Evolutionary conservation across 192 early-diverging fungal species (phyloP), one percentile per base, ranked within the genome.

Genomic region (Backusella parvicylindrica): DNA sequence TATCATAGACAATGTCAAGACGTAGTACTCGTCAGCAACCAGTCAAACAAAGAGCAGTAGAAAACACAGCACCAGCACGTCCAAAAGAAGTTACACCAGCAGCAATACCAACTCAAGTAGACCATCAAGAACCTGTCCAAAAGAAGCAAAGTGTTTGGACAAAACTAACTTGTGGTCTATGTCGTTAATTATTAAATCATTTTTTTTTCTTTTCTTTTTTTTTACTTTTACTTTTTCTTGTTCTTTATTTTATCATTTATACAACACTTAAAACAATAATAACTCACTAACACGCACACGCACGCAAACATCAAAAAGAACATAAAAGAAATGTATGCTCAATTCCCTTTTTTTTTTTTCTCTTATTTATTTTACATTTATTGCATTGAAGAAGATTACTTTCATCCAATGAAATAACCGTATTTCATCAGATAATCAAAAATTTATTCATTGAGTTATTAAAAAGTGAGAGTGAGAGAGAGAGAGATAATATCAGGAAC

Each of bases 1-100:
- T 50, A 7, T 50, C 8, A 21, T 77, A 77, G 77, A 78, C 77
- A 40, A 35, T 78, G 43, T 68, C 77, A 21, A 78, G 73, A 73
- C 71, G 77, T 23, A 72, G 68, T n/a, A 66, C 71, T 31, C 40
- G 38, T 30, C 77, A 71, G 21, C 76, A 77, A 12, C 53, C 53
- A 60, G 12, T 28, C 53, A 60, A 60, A 30, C 68, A 71, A 18
- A 33, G 37, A 64, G 53, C 12, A 60, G 11, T 60, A 26, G 53
- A 60, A 60, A 60, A 26, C 26, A 23, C 53, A 28, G 23, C 26
- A 28, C 53, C 56, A 33, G 23, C 26, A 28, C 23, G 26, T 28
- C 53, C 56, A 53, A 63, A 74, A 35, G n/a, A 63, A 33, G 12
- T 40, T 7, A 68, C 64, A 60, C 53, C 53, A 12, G 53, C 53